Percentiles rank a stretch among this genome's conserved stretches.
phyloP scores from a whole-genome alignment of 306 rosid species.

The Geum urbanum region DNA sequence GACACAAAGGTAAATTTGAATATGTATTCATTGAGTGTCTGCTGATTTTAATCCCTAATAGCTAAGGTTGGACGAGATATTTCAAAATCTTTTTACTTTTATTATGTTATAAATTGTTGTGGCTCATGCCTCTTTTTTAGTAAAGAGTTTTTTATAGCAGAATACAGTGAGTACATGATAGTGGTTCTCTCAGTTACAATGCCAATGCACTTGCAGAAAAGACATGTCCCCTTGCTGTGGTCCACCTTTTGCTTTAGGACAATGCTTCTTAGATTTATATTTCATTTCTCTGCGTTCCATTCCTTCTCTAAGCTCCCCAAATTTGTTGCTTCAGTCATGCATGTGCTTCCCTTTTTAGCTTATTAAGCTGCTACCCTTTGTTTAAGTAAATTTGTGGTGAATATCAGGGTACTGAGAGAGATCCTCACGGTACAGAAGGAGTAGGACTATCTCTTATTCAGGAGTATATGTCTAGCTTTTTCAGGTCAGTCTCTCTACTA shows the following conservation, averaged over 20 bases:
- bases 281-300: not conserved
- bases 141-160: not conserved
- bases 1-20: constrained; percentile 39
- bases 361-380: constrained; percentile 18
- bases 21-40: not conserved
- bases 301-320: too few species aligned
- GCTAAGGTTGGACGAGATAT: not conserved
- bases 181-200: not conserved
- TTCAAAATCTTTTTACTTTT: constrained; percentile 7
- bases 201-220: not conserved
- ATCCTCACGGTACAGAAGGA: constrained; percentile 34
- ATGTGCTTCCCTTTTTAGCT: not conserved
- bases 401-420: constrained; percentile 37
- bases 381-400: constrained; percentile 17
- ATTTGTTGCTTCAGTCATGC: not conserved
- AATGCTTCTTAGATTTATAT: not conserved
- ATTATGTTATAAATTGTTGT: not conserved
- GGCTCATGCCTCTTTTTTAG: not conserved
- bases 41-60: constrained; percentile 4
- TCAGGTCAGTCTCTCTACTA: constrained; percentile 55
- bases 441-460: constrained; percentile 62
- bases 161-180: not conserved
- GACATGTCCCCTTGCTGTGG: not conserved
- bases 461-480: constrained; percentile 66
- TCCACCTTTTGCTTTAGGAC: not conserved